A percentile compares a stretch with the other conserved stretches of the same genome.
phyloP scores from a whole-genome alignment of 2,329 filamentous ascomycete genomes.

The Rhytidhysteron rufulum region DNA sequence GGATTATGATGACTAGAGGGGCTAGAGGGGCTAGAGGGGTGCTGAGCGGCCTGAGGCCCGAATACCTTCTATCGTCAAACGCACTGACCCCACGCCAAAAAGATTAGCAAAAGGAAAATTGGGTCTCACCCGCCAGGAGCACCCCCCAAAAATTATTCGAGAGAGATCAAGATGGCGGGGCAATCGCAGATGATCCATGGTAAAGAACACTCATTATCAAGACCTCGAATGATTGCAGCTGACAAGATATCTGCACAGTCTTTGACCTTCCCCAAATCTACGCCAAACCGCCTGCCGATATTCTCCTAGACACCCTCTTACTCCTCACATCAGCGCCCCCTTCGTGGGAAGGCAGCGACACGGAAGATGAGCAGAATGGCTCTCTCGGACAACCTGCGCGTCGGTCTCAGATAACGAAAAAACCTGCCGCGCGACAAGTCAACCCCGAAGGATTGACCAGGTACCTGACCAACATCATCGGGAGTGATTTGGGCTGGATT shows the following conservation, averaged over 20 bases:
- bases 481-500: constrained; percentile 66
- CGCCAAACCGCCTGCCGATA: constrained; percentile 64
- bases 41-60: no score
- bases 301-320: constrained; percentile 63
- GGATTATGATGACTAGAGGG: not conserved
- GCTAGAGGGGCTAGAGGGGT: no score
- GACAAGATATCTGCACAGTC: constrained; percentile 40
- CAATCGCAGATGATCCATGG: not conserved
- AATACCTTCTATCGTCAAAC: no score
- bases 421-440: constrained; percentile 30
- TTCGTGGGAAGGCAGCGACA: constrained; percentile 57
- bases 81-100: no score
- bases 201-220: not conserved
- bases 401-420: constrained; percentile 1
- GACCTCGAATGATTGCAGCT: not conserved
- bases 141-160: not conserved
- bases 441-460: constrained; percentile 51
- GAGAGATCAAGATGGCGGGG: not conserved
- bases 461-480: constrained; percentile 68
- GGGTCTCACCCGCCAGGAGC: not conserved
- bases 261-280: constrained; percentile 80
- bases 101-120: no score
- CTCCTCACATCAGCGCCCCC: constrained; percentile 64
- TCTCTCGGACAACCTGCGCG: not conserved
- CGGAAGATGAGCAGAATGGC: constrained; percentile 36